Evolutionary conservation across 768 basidiomycete genomes (phyloP), one percentile per base, ranked within the genome.

Genomic region (Termitomyces eurrhizus): DNA sequence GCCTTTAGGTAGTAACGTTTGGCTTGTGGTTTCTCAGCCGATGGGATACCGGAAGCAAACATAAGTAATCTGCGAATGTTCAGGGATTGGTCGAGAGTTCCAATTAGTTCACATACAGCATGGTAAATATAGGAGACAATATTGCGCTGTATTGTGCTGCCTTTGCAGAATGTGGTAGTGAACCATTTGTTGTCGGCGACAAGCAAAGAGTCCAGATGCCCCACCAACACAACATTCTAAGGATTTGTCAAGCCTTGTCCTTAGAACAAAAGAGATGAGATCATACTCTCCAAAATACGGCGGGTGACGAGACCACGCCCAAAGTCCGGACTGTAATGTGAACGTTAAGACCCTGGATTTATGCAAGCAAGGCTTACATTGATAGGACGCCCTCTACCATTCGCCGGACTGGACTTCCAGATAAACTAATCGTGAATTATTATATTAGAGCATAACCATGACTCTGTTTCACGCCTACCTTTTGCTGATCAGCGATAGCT

Each of bases 11-110:
- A 88, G 68, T 80, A 87, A 62, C 77, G 77, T 66, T 82, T 81
- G 0, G 86, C 86, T 44, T 81, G 79, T 2, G 86, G 86, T 69
- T 86, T 87, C 69, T 88, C 87, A 5, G 85, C 86, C 0, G 84
- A 84, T 0, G 87, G 88, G n/a, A 90, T 67, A 9, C 88, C 89
- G 12, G 86, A 86, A 6, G 76, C 83, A 72, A 88, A 89, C 74
- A 90, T 78, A 18, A 87, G 75, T 3, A 87, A 5, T 41, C 53
- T 54, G 32, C n/a, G 13, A 12, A 36, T 52, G 4, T 14, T 52
- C 12, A 52, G 5, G 14, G 24, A 8, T 24, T 7, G 7, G 14
- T n/a, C 12, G 16, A 29, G 26, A 13, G 6, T n/a, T 12, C 6
- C 1, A 7, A 32, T 2, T n/a, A 13, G 12, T 42, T 41, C 26